Evolutionary conservation across 75 land plant genomes (phyloP), one percentile per base, ranked within the genome.

Genomic region (Picea glauca): DNA sequence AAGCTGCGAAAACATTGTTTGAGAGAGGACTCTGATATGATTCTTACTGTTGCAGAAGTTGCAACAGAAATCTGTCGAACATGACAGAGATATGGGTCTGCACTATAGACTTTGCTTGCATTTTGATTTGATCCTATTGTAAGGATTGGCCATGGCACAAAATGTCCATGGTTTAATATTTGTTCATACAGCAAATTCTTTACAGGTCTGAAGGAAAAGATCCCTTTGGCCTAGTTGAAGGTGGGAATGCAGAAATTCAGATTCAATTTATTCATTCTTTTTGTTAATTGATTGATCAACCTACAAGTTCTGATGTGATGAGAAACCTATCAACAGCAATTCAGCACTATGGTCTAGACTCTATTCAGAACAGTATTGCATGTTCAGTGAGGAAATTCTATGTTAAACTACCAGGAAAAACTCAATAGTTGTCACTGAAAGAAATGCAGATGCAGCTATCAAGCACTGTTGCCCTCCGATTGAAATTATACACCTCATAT

Each of bases 201-300:
- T 66, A 66, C 23, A 15, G 70, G 11, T 50, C 0, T 50, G 18
- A 32, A 15, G 68, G 33, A 66, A 38, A 15, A 66, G 20, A 66
- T 66, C 15, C 43, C 43, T 66, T 66, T 66, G 13, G 40, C 6
- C 40, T 66, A 38, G 67, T 64, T 31, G 32, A 64, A 30, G 66
- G n/a, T 15, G 20, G 8, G 4, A 32, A 66, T 66, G 17, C 40
- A 66, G 70, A 66, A 66, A 1, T 33, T 66, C 15, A 15, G 5
- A 66, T 33, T 35, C 3, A 38, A 66, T 66, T 66, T 66, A 14
- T 66, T 66, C 70, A 32, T 66, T 66, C 40, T 32, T 66, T 66
- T 66, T 33, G 70, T 66, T 38, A 4, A 15, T 66, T 66, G 4
- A 66, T 66, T 66, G 18, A 66, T 32, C 70, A 66, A 17, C 70